Percentiles rank a stretch among this genome's conserved stretches.
Conservation (phyloP, 192 early-diverging fungal genomes). For the Coemansia sp. region DNA sequence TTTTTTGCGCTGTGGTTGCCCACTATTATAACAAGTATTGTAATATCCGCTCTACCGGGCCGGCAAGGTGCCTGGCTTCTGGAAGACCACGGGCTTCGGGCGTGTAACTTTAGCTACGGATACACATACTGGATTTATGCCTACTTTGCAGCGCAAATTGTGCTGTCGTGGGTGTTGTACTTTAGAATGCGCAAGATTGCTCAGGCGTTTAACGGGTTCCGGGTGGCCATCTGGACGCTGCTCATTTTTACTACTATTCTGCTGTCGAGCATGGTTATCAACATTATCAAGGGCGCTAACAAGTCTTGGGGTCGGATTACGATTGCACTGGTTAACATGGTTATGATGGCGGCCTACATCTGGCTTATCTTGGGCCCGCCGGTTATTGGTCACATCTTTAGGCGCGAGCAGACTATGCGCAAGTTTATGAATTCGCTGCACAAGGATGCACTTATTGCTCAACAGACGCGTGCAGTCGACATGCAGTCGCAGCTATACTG, state of each 20-base stretch:
- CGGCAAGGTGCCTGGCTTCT: slow-evolving; percentile 42
- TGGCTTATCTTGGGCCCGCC: slow-evolving; percentile 45
- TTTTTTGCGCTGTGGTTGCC: no score
- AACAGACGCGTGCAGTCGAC: slow-evolving; percentile 31
- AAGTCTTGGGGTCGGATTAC: slow-evolving; percentile 35
- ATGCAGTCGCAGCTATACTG: slow-evolving; percentile 29
- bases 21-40: slow-evolving; percentile 26
- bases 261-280: slow-evolving; percentile 36
- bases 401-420: slow-evolving; percentile 47
- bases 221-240: slow-evolving; percentile 43
- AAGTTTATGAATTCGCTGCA: slow-evolving; percentile 46
- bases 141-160: slow-evolving; percentile 33
- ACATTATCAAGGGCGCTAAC: slow-evolving; percentile 46
- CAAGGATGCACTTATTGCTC: slow-evolving; percentile 44
- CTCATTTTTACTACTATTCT: slow-evolving; percentile 27
- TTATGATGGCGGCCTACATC: slow-evolving; percentile 35
- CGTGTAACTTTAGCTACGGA: slow-evolving; percentile 38
- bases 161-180: slow-evolving; percentile 39
- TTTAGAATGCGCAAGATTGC: slow-evolving; percentile 38
- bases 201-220: slow-evolving; percentile 44
- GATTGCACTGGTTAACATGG: slow-evolving; percentile 34
- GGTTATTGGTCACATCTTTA: slow-evolving; percentile 40
- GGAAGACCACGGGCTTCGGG: slow-evolving; percentile 36
- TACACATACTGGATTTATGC: slow-evolving; percentile 42
- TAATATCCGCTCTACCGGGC: slow-evolving; percentile 22